Percentiles rank a stretch among this genome's conserved stretches.
phyloP scores from a whole-genome alignment of 768 basidiomycete species.

The Suillus plorans region DNA sequence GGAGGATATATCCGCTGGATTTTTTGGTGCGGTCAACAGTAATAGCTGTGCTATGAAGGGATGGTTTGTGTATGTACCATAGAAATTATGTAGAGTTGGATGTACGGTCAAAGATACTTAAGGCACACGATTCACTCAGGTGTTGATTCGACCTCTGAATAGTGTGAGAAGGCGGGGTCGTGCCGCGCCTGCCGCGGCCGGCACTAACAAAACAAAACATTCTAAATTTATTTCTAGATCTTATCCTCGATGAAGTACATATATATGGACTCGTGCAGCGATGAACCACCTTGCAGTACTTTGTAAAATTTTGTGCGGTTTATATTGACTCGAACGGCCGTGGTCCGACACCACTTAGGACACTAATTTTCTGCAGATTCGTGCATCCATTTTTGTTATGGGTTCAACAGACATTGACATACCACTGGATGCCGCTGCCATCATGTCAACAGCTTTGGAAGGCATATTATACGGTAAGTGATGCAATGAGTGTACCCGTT shows the following conservation, averaged over 20 bases:
- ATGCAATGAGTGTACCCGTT: too few relatives aligned
- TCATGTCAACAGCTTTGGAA: too few relatives aligned
- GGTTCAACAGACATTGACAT: too few relatives aligned
- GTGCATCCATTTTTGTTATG: background rate
- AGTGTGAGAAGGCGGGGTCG: background rate
- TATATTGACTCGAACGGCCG: background rate
- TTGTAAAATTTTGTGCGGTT: background rate
- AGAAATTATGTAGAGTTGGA: conserved; percentile 4
- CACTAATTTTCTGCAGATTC: background rate
- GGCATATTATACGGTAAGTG: too few relatives aligned
- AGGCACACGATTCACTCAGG: background rate
- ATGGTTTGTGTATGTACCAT: conserved; percentile 6
- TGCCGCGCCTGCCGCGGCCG: background rate
- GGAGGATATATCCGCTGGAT: conserved; percentile 3
- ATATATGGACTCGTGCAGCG: background rate
- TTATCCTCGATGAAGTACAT: background rate
- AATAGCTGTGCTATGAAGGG: conserved; percentile 1
- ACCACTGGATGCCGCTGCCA: too few relatives aligned
- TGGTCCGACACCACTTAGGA: too few relatives aligned
- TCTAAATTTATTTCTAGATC: too few relatives aligned
- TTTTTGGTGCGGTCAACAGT: background rate
- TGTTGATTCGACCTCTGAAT: background rate
- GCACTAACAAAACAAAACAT: too few relatives aligned
- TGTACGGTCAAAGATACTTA: background rate
- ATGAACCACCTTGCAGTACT: background rate